Conservation (phyloP, 2,329 filamentous ascomycete genomes). For the Davidsoniella eucalypti region DNA sequence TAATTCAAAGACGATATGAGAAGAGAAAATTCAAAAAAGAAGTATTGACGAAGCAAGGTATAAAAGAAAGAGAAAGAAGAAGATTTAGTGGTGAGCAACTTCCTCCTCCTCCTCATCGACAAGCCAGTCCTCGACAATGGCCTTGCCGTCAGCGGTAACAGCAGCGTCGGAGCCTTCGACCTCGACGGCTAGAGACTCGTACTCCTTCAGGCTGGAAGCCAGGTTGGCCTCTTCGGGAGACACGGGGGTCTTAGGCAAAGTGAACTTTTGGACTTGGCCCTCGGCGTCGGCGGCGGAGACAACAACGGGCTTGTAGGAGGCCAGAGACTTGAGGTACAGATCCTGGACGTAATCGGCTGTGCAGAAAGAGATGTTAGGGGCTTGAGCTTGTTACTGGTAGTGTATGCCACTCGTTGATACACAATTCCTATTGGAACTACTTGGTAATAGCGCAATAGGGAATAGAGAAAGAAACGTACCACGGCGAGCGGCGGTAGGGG, state of each 20-base stretch:
- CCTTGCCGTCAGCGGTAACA: constrained; percentile 40
- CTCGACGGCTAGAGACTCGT: constrained; percentile 87
- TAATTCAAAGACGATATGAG: too few relatives aligned
- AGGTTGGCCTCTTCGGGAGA: constrained; percentile 93
- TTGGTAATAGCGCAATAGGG: neutral
- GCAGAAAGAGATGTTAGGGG: constrained; percentile 1
- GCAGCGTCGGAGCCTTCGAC: constrained; percentile 68
- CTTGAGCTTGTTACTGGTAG: constrained; percentile 1
- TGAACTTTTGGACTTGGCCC: constrained; percentile 82
- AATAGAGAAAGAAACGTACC: constrained; percentile 30
- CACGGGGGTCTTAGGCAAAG: constrained; percentile 58
- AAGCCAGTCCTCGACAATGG: constrained; percentile 57
- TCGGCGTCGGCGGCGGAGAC: constrained; percentile 77
- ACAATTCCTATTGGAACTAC: constrained; percentile 8
- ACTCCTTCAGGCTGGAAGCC: constrained; percentile 78
- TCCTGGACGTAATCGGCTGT: constrained; percentile 94
- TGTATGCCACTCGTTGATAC: constrained; percentile 16
- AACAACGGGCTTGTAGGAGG: constrained; percentile 75
- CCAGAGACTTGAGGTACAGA: constrained; percentile 90
- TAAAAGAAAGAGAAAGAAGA: too few relatives aligned
- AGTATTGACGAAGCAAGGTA: too few relatives aligned
- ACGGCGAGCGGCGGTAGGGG: constrained; percentile 43
- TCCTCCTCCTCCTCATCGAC: constrained; percentile 58
- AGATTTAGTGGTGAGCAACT: constrained; percentile 29
- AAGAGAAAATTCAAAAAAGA: too few relatives aligned